Evolutionary conservation across 73 alveolate species (phyloP).

Genomic region (Paraurostyla sp.): DNA sequence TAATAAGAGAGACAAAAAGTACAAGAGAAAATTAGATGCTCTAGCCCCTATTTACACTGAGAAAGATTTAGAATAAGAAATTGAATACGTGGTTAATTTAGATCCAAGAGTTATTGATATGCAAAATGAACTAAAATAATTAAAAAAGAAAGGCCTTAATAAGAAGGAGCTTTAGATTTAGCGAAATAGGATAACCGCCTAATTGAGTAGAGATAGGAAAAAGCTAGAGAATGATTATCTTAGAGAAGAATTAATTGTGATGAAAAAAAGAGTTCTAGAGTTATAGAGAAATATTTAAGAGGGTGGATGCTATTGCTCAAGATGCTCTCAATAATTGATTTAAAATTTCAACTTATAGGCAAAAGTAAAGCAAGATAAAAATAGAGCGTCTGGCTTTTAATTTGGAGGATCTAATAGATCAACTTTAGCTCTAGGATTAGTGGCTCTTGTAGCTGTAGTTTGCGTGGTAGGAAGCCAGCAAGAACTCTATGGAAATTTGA

Average conservation of each 20-base stretch:
- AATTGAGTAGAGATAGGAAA: conserved; percentile 6
- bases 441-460: neutral
- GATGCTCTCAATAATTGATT: neutral
- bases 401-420: neutral
- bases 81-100: conserved; percentile 31
- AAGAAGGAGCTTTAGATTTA: conserved; percentile 9
- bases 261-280: neutral
- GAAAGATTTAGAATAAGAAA: neutral
- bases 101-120: neutral
- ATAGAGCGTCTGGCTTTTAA: neutral
- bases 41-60: too few relatives aligned
- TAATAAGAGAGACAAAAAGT: too few relatives aligned
- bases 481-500: neutral
- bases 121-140: neutral
- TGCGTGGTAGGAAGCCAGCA: neutral
- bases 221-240: conserved; percentile 15
- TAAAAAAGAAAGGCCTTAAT: neutral
- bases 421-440: neutral
- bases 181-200: neutral
- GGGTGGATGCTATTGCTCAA: neutral
- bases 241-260: neutral
- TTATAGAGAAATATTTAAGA: neutral
- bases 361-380: neutral
- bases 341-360: neutral
- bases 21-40: too few relatives aligned